These are phyloP conservation scores for Prunus salicina DNA, from an alignment of 306 rosid genomes.

Conservation along the genomic window DNA sequence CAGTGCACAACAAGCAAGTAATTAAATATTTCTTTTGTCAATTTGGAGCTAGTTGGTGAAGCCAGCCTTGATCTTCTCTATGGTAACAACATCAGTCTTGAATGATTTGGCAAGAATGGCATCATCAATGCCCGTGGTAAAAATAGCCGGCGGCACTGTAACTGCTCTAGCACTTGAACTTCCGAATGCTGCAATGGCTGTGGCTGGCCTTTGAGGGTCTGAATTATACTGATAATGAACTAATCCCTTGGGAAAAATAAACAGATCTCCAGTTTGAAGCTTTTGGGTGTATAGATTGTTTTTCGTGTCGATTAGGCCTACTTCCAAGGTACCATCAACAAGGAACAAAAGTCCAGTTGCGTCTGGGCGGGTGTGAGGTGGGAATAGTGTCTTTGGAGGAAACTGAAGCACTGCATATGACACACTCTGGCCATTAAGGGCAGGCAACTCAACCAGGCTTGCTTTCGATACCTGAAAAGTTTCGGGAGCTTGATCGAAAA, in stretches of 20 bases:
- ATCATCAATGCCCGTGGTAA: conserved; percentile 24
- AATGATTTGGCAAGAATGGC: conserved; percentile 32
- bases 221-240: conserved; percentile 35
- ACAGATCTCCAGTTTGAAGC: conserved; percentile 35
- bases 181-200: conserved; percentile 34
- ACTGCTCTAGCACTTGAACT: conserved; percentile 44
- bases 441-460: conserved; percentile 9
- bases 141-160: conserved; percentile 13
- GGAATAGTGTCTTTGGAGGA: conserved; percentile 12
- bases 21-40: not conserved
- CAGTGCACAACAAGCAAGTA: too few relatives aligned
- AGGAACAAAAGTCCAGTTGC: conserved; percentile 35
- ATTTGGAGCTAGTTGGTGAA: not conserved
- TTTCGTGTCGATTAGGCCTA: conserved; percentile 29
- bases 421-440: conserved; percentile 24
- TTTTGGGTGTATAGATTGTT: conserved; percentile 17
- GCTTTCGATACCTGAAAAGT: conserved; percentile 11
- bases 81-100: conserved; percentile 26
- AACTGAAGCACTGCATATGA: conserved; percentile 13
- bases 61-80: conserved; percentile 19
- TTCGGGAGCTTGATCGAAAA: not conserved
- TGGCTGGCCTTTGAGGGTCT: conserved; percentile 12
- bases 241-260: conserved; percentile 36
- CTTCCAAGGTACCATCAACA: conserved; percentile 29
- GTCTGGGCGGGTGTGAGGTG: conserved; percentile 35